phyloP scores from a whole-genome alignment of 2,329 filamentous ascomycete species.

The Akanthomyces dipterigenus region DNA sequence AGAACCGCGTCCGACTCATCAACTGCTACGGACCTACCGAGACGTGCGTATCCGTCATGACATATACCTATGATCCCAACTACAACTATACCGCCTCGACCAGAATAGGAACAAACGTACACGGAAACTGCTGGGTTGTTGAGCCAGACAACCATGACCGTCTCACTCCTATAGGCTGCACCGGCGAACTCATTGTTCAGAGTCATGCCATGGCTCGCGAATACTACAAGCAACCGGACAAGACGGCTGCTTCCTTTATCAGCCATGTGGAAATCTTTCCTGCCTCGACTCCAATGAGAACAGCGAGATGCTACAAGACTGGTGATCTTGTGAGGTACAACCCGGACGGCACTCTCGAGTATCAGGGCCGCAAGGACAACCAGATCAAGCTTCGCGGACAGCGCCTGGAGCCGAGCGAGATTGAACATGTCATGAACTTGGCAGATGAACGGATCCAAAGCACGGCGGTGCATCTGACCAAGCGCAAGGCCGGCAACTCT shows the following conservation, averaged over 20 bases:
- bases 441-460: background rate
- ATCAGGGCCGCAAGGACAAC: background rate
- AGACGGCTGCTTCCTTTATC: background rate
- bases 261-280: background rate
- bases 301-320: background rate
- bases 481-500: background rate
- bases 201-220: conserved; percentile 1
- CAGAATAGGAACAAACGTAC: background rate
- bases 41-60: background rate
- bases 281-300: background rate
- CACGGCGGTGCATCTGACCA: background rate
- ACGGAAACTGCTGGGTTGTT: background rate
- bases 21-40: conserved; percentile 1
- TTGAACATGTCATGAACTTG: background rate
- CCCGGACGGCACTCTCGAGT: background rate
- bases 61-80: background rate
- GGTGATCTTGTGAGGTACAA: background rate
- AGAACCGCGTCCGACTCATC: background rate
- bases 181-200: background rate
- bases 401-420: background rate
- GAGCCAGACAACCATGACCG: background rate
- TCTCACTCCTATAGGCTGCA: background rate
- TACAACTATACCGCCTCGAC: background rate
- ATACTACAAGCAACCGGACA: background rate
- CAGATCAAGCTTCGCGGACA: background rate